These are phyloP conservation scores for Eimeria acervulina DNA, from an alignment of 169 alveolate genomes.

Conservation along the genomic window DNA sequence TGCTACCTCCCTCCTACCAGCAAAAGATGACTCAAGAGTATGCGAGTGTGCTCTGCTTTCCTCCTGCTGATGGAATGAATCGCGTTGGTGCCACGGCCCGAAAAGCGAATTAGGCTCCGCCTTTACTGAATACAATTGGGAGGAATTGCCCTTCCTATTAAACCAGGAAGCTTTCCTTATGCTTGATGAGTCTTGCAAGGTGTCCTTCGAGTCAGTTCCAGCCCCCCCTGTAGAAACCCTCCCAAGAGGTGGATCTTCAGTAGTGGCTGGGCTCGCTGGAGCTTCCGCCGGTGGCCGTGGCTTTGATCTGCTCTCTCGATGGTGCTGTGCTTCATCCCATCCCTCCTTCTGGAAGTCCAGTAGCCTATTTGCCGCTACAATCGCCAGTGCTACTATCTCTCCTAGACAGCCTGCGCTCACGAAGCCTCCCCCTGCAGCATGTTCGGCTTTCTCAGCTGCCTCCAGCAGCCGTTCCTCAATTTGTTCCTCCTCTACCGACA, in stretches of 20 bases:
- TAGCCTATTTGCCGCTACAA: neutral
- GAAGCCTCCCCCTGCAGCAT: conserved; percentile 58
- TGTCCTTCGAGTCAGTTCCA: conserved; percentile 8
- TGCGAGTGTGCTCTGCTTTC: neutral
- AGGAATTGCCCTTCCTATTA: neutral
- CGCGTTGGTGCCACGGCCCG: neutral
- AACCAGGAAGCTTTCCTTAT: neutral
- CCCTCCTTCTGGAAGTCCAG: conserved; percentile 41
- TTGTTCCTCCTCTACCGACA: neutral
- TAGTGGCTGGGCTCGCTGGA: neutral
- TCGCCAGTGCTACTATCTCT: neutral
- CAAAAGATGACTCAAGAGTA: neutral
- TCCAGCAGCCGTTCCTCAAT: conserved; percentile 53
- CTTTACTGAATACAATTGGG: neutral
- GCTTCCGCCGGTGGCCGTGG: neutral
- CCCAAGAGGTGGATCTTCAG: neutral
- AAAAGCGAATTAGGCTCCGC: neutral
- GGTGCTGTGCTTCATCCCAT: conserved; percentile 2
- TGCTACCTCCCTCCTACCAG: neutral
- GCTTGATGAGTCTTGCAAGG: neutral
- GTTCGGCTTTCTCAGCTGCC: conserved; percentile 10
- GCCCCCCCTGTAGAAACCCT: neutral
- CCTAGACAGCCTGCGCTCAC: neutral
- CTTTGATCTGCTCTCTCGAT: neutral
- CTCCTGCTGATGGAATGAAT: neutral